A percentile compares a stretch with the other conserved stretches of the same genome.
These are phyloP conservation scores for Bocquillonia castaneifolia DNA, from an alignment of 441 rosid genomes.

Conservation along the genomic window DNA sequence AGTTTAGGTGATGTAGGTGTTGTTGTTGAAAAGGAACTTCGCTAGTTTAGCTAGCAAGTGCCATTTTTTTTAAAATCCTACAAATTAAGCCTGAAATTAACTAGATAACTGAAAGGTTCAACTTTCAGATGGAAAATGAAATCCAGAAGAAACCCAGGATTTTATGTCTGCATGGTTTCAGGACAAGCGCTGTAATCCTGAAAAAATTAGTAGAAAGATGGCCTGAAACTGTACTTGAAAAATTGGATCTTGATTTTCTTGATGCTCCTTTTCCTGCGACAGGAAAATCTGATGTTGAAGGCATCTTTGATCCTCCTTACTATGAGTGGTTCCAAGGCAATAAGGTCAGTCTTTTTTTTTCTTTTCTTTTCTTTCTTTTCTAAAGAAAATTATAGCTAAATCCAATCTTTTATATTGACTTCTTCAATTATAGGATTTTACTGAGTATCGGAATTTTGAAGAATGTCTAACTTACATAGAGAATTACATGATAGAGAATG, in stretches of 20 bases:
- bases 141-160: slow-evolving; percentile 36
- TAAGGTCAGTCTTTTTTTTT: slow-evolving; percentile 6
- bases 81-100: too few relatives aligned
- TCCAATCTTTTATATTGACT: not conserved
- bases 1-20: too few relatives aligned
- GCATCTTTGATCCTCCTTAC: slow-evolving; percentile 28
- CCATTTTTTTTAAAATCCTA: too few relatives aligned
- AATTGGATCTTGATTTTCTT: slow-evolving; percentile 46
- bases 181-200: slow-evolving; percentile 53
- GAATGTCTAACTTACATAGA: slow-evolving; percentile 52
- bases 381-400: too few relatives aligned
- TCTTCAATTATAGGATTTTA: slow-evolving; percentile 34
- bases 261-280: slow-evolving; percentile 44
- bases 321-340: slow-evolving; percentile 22
- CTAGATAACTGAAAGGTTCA: too few relatives aligned
- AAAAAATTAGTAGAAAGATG: slow-evolving; percentile 29
- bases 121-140: slow-evolving; percentile 12
- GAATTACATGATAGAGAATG: slow-evolving; percentile 54
- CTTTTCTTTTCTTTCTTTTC: not conserved
- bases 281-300: slow-evolving; percentile 26
- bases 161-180: slow-evolving; percentile 62
- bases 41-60: too few relatives aligned
- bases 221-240: slow-evolving; percentile 35
- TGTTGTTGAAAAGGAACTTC: too few relatives aligned
- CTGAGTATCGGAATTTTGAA: slow-evolving; percentile 48